Evolutionary conservation across 306 rosid species (phyloP), one percentile per base, ranked within the genome.

Genomic region (Betula pendula): DNA sequence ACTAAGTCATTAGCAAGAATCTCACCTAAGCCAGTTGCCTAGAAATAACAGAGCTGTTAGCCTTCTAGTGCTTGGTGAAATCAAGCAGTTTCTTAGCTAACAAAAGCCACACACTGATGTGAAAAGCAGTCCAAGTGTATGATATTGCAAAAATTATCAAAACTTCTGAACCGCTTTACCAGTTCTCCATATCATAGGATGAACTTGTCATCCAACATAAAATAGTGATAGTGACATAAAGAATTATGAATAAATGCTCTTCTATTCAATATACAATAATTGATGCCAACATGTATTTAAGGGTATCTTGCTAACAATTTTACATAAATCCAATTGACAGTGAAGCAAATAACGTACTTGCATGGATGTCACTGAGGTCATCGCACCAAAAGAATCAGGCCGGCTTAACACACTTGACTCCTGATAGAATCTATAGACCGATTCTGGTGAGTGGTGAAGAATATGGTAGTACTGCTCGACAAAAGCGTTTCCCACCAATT

Each of bases 391-490:
- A 47, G 90, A 70, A 81, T 89, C 94, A 59, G 96, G 92, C 53
- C 92, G 90, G 82, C 94, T 89, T 55, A 92, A 71, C 71, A 90
- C 80, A 50, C 97, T 92, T 45, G 91, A 84, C 25, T 92, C 94
- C 67, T 89, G 87, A 82, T 90, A 92, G 84, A 92, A 92, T 75
- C 90, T 88, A 73, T 83, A 79, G 45, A 86, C 96, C 66, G 79
- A 66, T 31, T 85, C 94, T 0, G 97, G 97, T 29, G 91, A 84
- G 70, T 85, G 83, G 80, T 92, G 97, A 83, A 92, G 96, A 80
- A 92, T 90, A 75, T 82, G 89, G 75, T 92, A 92, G 84, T 92
- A 90, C 82, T 92, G 97, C 74, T 86, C 90, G 75, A 91, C 93
- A 84, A 91, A 91, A 73, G 94, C 94, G 71, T 89, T 86, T 60